These are phyloP conservation scores for Nyctanthes arbortristis DNA, from an alignment of 257 asterid species.

Conservation along the genomic window DNA sequence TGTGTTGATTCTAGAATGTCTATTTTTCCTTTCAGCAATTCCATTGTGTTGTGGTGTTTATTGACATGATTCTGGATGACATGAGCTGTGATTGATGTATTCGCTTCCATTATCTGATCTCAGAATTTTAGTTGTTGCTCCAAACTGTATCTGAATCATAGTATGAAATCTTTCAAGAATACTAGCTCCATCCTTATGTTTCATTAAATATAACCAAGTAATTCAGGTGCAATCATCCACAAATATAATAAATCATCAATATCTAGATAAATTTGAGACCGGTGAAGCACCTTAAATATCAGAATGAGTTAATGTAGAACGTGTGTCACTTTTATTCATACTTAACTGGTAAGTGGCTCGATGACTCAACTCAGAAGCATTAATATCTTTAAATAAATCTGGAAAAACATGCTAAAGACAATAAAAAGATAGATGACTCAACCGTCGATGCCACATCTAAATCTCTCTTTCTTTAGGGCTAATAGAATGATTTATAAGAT, in stretches of 20 bases:
- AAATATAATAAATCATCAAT: background rate
- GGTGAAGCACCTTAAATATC: background rate
- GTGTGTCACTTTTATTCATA: background rate
- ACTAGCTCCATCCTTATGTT: background rate
- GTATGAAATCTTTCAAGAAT: background rate
- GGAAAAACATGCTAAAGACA: background rate
- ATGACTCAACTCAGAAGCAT: background rate
- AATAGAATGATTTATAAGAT: background rate
- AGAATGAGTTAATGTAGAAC: background rate
- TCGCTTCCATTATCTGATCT: background rate
- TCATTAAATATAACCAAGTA: background rate
- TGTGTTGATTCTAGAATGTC: background rate
- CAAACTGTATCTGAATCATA: too few species aligned
- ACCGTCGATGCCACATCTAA: background rate
- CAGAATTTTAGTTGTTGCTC: background rate
- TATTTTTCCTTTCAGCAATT: background rate
- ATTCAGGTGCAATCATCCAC: background rate
- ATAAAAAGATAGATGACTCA: background rate
- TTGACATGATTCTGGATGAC: background rate
- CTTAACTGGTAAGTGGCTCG: background rate
- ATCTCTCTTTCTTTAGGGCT: background rate
- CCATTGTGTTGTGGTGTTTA: background rate
- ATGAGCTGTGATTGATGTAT: background rate
- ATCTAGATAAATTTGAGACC: background rate
- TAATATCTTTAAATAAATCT: background rate